Evolutionary conservation across 805 yeast genomes (phyloP).

Genomic region (Teunomyces gatunensis): DNA sequence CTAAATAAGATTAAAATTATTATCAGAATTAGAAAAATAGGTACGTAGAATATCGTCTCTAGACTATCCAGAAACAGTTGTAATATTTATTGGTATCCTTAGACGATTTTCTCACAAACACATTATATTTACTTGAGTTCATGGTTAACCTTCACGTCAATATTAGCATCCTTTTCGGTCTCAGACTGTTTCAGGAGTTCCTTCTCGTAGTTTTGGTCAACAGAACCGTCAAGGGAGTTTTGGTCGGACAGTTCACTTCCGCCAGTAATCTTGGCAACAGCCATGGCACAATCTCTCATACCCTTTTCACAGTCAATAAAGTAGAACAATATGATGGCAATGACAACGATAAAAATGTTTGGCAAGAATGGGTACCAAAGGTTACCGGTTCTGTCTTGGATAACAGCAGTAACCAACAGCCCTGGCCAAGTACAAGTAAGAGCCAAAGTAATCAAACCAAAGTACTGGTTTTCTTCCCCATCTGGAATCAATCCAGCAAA

Average conservation of each 20-base stretch:
- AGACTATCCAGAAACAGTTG: no score
- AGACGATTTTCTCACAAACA: neutral
- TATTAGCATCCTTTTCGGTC: neutral
- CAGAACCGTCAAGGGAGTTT: neutral
- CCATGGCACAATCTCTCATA: conserved; percentile 20
- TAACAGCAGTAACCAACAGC: conserved; percentile 33
- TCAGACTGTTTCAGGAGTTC: neutral
- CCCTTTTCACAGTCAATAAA: conserved; percentile 32
- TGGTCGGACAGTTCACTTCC: neutral
- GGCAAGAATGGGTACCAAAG: conserved; percentile 38
- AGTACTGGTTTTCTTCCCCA: conserved; percentile 42
- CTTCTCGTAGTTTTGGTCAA: neutral
- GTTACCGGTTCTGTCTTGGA: conserved; percentile 39
- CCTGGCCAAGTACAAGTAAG: conserved; percentile 44
- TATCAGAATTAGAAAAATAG: neutral
- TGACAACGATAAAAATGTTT: conserved; percentile 27
- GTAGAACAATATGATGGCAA: conserved; percentile 22
- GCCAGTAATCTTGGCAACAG: neutral
- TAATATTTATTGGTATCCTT: no score
- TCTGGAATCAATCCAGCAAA: conserved; percentile 38
- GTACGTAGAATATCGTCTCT: neutral
- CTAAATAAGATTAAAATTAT: neutral
- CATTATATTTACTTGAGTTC: neutral
- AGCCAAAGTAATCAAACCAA: conserved; percentile 40
- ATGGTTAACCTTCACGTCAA: neutral